phyloP scores from a whole-genome alignment of 2,329 filamentous ascomycete genomes.

The Aspergillus sp. region DNA sequence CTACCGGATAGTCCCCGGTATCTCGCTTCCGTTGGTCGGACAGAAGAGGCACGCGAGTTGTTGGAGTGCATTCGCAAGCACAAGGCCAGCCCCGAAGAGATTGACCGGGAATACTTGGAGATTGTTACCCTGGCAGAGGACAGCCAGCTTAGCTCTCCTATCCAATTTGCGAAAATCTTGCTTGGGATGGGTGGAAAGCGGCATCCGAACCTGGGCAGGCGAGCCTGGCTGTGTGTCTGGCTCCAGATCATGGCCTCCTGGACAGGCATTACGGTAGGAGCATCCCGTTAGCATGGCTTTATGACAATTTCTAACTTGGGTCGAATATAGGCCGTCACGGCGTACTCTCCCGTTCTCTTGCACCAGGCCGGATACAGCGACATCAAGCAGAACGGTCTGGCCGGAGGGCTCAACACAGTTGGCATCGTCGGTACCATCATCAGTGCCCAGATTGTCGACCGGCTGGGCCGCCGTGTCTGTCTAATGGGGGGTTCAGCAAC shows the following conservation, averaged over 20 bases:
- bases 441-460: slow-evolving; percentile 52
- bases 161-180: slow-evolving; percentile 40
- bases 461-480: no score
- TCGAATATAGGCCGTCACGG: slow-evolving; percentile 39
- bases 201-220: slow-evolving; percentile 35
- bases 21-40: slow-evolving; percentile 34
- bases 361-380: slow-evolving; percentile 37
- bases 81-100: slow-evolving; percentile 20
- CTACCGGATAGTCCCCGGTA: slow-evolving; percentile 34
- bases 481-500: no score
- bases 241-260: slow-evolving; percentile 48
- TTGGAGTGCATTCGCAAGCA: slow-evolving; percentile 24
- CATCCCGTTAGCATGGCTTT: no score
- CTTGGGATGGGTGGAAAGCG: slow-evolving; percentile 32
- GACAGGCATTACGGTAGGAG: slow-evolving; percentile 46
- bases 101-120: slow-evolving; percentile 35
- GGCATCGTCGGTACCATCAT: slow-evolving; percentile 54
- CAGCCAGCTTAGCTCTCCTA: slow-evolving; percentile 34
- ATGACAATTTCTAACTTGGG: no score
- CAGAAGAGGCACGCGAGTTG: slow-evolving; percentile 50
- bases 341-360: slow-evolving; percentile 31
- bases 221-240: slow-evolving; percentile 46
- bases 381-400: slow-evolving; percentile 44
- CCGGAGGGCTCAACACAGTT: slow-evolving; percentile 53
- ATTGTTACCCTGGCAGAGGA: slow-evolving; percentile 33